Evolutionary conservation across 2,329 filamentous ascomycete genomes (phyloP), one percentile per base, ranked within the genome.

Genomic region (Orbilia javanica): DNA sequence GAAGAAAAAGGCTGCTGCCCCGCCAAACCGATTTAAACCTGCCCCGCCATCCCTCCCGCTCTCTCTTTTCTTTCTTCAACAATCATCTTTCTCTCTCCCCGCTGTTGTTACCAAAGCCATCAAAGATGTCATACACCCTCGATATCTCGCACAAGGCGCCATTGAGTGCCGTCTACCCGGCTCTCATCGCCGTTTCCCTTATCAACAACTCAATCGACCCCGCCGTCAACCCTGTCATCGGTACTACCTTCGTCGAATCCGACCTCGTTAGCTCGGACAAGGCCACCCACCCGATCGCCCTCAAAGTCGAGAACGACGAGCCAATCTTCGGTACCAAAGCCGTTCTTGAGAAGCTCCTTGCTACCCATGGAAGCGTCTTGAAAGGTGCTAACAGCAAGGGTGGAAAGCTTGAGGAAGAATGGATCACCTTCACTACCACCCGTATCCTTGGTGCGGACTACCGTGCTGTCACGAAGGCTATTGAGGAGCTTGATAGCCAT

Each of bases 401-500:
- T 20, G 80, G 80, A 73, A 79, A 80, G 57, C 48, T 67, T 15
- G 84, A 86, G 81, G 83, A 87, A 71, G 87, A 89, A 81, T 90
- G 89, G 89, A 83, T 89, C 79, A 84, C 85, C 44, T 87, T 88
- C 73, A 84, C 88, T 39, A 84, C 87, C 55, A 84, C 85, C 18
- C 84, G 90, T 70, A 86, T 87, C 25, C 77, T 73, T 13, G 77
- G 80, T 79, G 85, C 88, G 67, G 93, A 97, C 85, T 96, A 96
- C 86, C 96, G 96, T 86, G 87, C 91, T 74, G 90, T 94, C 80
- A 93, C 96, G 83, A 88, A 89, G 27, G 87, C 90, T 75, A 88
- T 97, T 69, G 87, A 88, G 81, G 90, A 92, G 81, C 90, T 97
- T 79, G 93, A 97, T 84, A 92, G 93, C 84, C 92, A 97, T 86